phyloP scores from a whole-genome alignment of 768 basidiomycete genomes.

The Daedalea quercina region DNA sequence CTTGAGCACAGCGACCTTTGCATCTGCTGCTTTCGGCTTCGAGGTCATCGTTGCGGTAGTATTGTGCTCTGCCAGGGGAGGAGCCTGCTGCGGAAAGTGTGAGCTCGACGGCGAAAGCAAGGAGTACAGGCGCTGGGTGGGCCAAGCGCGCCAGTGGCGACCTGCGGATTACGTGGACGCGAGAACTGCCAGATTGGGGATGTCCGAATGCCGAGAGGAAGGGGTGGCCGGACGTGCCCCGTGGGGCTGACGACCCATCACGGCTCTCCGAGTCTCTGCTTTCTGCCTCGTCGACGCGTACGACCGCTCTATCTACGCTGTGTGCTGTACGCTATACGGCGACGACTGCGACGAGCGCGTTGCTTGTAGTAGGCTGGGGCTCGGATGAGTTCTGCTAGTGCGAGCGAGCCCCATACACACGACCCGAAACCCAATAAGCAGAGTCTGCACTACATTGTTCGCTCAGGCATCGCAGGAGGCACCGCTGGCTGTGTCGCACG shows the following conservation, averaged over 20 bases:
- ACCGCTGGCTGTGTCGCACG: conserved; percentile 89
- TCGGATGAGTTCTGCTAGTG: conserved; percentile 60
- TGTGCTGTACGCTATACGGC: neutral
- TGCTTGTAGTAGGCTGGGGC: neutral
- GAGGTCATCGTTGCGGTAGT: conserved; percentile 9
- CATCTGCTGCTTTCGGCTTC: conserved; percentile 20
- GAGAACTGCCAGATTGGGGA: neutral
- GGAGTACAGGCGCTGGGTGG: neutral
- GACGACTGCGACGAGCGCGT: neutral
- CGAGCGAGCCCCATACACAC: too few relatives aligned
- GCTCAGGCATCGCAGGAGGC: conserved; percentile 88
- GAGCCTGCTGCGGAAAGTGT: too few relatives aligned
- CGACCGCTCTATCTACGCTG: neutral
- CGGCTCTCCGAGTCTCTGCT: too few relatives aligned
- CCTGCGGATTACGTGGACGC: neutral
- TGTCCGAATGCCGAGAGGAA: neutral
- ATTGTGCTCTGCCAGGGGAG: too few relatives aligned
- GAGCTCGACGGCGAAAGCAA: neutral
- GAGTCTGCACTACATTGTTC: conserved; percentile 33
- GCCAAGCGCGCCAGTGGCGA: neutral
- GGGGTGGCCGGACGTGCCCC: too few relatives aligned
- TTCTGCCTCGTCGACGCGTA: neutral
- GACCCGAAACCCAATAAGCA: conserved; percentile 16
- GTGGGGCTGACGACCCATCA: too few relatives aligned
- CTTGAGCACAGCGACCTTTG: conserved; percentile 46